Percentiles rank a stretch among this genome's conserved stretches.
Conservation (phyloP, 2,329 filamentous ascomycete species). For the Metarhizium sp. region DNA sequence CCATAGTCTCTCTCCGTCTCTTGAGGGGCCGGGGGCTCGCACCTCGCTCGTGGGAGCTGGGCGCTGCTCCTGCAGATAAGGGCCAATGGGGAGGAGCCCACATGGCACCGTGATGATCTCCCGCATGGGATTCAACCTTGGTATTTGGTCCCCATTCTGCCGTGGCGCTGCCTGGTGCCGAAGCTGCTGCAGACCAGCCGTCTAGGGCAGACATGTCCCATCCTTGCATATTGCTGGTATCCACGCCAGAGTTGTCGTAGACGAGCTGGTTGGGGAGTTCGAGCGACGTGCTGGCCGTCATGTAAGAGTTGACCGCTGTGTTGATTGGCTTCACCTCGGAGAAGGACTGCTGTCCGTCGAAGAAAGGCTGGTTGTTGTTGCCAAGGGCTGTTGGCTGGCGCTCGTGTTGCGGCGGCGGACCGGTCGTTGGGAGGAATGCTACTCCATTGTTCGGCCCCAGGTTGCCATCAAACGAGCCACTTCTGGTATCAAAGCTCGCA, state of each 20-base stretch:
- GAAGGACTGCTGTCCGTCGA: constrained; percentile 21
- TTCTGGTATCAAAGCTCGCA: constrained; percentile 5
- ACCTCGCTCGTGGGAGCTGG: constrained; percentile 17
- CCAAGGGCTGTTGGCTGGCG: constrained; percentile 15
- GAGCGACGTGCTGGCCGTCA: constrained; percentile 18
- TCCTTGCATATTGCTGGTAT: constrained; percentile 20
- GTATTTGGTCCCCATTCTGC: constrained; percentile 21
- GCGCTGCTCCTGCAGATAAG: constrained; percentile 17
- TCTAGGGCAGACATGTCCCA: constrained; percentile 30
- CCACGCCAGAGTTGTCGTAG: constrained; percentile 24
- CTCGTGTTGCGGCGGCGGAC: constrained; percentile 14
- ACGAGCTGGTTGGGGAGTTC: constrained; percentile 23
- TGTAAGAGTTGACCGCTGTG: constrained; percentile 20
- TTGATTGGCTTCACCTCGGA: constrained; percentile 25
- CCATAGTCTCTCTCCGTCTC: constrained; percentile 24
- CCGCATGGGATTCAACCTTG: constrained; percentile 20
- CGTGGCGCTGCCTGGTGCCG: constrained; percentile 15
- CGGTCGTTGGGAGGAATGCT: constrained; percentile 21
- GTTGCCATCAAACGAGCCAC: constrained; percentile 32
- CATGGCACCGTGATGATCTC: constrained; percentile 16
- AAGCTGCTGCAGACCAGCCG: constrained; percentile 18
- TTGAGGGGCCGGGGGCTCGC: constrained; percentile 27
- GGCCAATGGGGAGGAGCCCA: constrained; percentile 28
- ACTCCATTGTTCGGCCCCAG: constrained; percentile 20
- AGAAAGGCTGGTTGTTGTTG: constrained; percentile 19